Evolutionary conservation across 1,284 basidiomycete genomes (phyloP), one percentile per base, ranked within the genome.

Genomic region (Volvariella surrecta): DNA sequence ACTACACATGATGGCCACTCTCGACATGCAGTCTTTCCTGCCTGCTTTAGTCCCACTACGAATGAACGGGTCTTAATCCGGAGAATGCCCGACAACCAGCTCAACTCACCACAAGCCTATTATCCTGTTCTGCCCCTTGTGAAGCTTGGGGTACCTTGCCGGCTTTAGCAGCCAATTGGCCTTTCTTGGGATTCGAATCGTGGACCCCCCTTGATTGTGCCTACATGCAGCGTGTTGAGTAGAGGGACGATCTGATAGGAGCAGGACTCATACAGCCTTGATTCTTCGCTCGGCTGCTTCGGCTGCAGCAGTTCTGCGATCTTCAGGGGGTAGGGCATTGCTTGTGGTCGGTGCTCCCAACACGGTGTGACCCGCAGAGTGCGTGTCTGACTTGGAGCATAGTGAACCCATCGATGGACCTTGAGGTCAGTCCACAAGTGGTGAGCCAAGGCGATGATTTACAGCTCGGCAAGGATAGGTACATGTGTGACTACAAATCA

Each of bases 241-340:
- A 28, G 24, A 28, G 11, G 24, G 24, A 28, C 24, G 24, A 11
- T n/a, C 6, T 28, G 24, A 28, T 16, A 48, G 32, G 46, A 45
- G 45, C 42, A 40, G 48, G 30, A 47, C 41, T 64, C 79, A 60
- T 52, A 84, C 82, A 58, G 70, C 70, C 62, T 79, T 68, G 58
- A 73, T 51, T 54, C 82, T 68, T 55, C 71, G 70, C 59, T 86
- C 83, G 47, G 82, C 82, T 45, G 82, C 82, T 57, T 74, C 76
- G 54, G 79, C 77, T 47, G 79, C 77, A 52, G 82, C 82, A 35
- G 63, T 57, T 54, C 81, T 73, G 55, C 72, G 69, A 66, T 80
- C 64, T 42, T 55, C 57, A 45, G 53, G 60, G 49, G 61, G 52
- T 53, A 53, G 47, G 55, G 56, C 47, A 50, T 52, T 50, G n/a